Conservation (phyloP, 2,329 filamentous ascomycete species). For the Pseudopithomyces maydicus region DNA sequence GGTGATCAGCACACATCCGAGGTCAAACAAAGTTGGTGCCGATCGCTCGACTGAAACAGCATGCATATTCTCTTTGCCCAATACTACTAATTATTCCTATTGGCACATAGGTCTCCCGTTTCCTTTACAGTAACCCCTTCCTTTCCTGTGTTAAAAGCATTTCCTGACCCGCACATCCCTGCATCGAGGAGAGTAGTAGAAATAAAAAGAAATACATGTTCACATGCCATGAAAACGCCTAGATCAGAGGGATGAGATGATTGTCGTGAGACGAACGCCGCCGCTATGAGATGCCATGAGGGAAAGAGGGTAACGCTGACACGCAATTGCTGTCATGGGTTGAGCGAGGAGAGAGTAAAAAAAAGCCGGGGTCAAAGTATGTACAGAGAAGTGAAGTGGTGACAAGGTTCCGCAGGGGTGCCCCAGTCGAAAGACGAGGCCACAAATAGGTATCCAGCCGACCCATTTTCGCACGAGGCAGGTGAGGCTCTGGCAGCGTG, state of each 20-base stretch:
- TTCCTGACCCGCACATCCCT: neutral
- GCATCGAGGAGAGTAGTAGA: neutral
- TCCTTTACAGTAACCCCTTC: too few species aligned
- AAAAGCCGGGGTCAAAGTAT: constrained; percentile 1
- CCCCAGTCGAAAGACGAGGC: neutral
- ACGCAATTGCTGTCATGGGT: neutral
- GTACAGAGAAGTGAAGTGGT: constrained; percentile 7
- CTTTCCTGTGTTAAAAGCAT: too few species aligned
- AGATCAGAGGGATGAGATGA: constrained; percentile 21
- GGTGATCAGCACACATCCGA: too few species aligned
- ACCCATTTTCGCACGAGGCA: neutral
- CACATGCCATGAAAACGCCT: constrained; percentile 11
- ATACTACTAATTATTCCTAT: too few species aligned
- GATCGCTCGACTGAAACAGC: too few species aligned
- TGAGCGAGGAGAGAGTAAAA: neutral
- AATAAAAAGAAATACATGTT: too few species aligned
- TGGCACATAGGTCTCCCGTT: too few species aligned
- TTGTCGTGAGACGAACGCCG: constrained; percentile 12
- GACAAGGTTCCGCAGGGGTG: neutral
- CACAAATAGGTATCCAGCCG: neutral
- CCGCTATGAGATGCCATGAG: constrained; percentile 9
- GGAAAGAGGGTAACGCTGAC: constrained; percentile 6
- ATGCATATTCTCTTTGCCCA: too few species aligned
- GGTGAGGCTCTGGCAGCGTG: neutral
- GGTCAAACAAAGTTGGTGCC: too few species aligned